Conservation (phyloP, 208 protist genomes). For the Blastocrithidia nonstop region DNA sequence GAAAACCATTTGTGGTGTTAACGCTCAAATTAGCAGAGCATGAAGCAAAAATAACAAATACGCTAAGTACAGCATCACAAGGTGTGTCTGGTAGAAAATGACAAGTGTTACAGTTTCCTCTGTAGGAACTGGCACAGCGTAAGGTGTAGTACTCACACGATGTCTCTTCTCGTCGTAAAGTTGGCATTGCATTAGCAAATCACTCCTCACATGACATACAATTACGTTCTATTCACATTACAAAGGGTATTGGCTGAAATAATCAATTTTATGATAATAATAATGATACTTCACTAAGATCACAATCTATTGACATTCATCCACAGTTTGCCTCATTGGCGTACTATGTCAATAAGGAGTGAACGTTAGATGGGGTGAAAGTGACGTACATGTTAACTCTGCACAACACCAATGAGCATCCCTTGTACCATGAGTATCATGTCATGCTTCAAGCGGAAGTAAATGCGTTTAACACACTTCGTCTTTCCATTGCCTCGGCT, state of each 20-base stretch:
- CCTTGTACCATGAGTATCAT: conserved; percentile 19
- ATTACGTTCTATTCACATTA: conserved; percentile 12
- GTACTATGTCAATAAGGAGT: conserved; percentile 41
- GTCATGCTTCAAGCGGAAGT: conserved; percentile 55
- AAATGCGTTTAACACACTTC: conserved; percentile 42
- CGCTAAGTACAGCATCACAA: neutral
- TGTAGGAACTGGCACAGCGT: conserved; percentile 23
- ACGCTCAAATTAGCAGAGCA: conserved; percentile 14
- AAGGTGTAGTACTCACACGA: conserved; percentile 24
- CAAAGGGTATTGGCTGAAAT: conserved; percentile 35
- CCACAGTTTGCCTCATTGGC: conserved; percentile 38
- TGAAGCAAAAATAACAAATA: neutral
- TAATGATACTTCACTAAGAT: no score
- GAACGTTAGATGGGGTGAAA: conserved; percentile 57
- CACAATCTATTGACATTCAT: conserved; percentile 21
- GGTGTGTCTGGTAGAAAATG: no score
- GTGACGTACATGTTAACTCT: conserved; percentile 52
- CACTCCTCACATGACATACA: conserved; percentile 18
- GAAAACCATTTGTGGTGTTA: conserved; percentile 20
- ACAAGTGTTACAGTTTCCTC: conserved; percentile 16
- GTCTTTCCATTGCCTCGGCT: conserved; percentile 16
- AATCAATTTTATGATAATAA: no score
- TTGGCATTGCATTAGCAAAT: conserved; percentile 40
- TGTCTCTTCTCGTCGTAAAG: conserved; percentile 25
- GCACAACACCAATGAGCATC: conserved; percentile 16